These are phyloP conservation scores for Aspergillus pseudoviridinutans DNA, from an alignment of 2,329 filamentous ascomycete genomes.

Conservation along the genomic window DNA sequence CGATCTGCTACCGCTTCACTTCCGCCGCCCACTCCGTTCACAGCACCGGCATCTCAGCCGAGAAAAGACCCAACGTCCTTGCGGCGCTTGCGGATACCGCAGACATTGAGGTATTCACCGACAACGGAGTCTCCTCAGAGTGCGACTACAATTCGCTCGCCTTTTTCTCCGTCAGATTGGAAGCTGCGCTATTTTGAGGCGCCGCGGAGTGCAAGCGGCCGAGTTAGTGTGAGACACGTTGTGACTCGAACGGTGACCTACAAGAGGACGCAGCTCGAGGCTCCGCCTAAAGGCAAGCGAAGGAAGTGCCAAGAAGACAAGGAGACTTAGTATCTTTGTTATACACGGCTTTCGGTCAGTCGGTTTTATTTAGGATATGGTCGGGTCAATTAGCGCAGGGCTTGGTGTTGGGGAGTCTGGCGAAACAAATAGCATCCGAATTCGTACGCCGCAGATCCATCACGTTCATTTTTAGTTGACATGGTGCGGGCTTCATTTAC, in stretches of 20 bases:
- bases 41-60: slow-evolving; percentile 50
- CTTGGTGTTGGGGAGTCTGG: background rate
- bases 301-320: slow-evolving; percentile 53
- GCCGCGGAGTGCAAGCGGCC: slow-evolving; percentile 55
- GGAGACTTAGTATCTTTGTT: background rate
- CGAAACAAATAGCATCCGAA: background rate
- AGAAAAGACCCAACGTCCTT: slow-evolving; percentile 52
- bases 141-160: slow-evolving; percentile 60
- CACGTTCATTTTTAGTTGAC: background rate
- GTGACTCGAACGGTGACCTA: slow-evolving; percentile 94
- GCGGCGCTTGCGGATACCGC: slow-evolving; percentile 69
- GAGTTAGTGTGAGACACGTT: slow-evolving; percentile 75
- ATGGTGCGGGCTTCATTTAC: background rate
- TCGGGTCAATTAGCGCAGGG: background rate
- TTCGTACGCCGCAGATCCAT: background rate
- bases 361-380: background rate
- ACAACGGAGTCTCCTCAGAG: slow-evolving; percentile 66
- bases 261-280: slow-evolving; percentile 70
- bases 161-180: slow-evolving; percentile 81
- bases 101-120: slow-evolving; percentile 66
- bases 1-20: slow-evolving; percentile 58
- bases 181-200: slow-evolving; percentile 61
- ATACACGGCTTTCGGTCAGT: background rate
- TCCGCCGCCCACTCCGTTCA: slow-evolving; percentile 57
- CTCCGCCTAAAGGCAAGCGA: slow-evolving; percentile 88